phyloP scores from a whole-genome alignment of 306 rosid species.

The Cyclanthera cordifolia region DNA sequence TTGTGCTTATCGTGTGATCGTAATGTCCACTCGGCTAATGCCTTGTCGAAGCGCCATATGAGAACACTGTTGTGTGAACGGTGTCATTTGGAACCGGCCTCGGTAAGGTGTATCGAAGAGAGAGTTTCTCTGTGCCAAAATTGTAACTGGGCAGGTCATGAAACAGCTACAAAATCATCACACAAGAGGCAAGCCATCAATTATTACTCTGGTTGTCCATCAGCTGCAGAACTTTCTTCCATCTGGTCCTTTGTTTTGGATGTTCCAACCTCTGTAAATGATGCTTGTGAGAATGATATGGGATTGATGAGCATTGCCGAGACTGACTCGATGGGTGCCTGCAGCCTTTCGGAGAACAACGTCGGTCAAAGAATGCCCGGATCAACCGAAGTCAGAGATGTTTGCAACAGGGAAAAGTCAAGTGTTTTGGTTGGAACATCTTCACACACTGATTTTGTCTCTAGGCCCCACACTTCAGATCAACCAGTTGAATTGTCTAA shows the following conservation, averaged over 20 bases:
- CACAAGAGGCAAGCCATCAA: slow-evolving; percentile 72
- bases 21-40: slow-evolving; percentile 85
- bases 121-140: slow-evolving; percentile 80
- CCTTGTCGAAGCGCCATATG: slow-evolving; percentile 79
- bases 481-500: slow-evolving; percentile 32
- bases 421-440: slow-evolving; percentile 37
- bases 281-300: slow-evolving; percentile 74
- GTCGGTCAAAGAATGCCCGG: slow-evolving; percentile 25
- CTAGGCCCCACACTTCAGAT: slow-evolving; percentile 8
- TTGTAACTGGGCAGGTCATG: slow-evolving; percentile 88
- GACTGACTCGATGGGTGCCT: slow-evolving; percentile 26
- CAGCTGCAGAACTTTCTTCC: slow-evolving; percentile 76
- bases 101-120: slow-evolving; percentile 71
- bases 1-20: slow-evolving; percentile 91
- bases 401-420: slow-evolving; percentile 25
- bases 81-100: slow-evolving; percentile 67
- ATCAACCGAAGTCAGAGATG: slow-evolving; percentile 30
- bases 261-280: slow-evolving; percentile 42
- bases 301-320: slow-evolving; percentile 84
- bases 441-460: neutral
- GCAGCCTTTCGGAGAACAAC: slow-evolving; percentile 27
- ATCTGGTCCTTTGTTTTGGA: slow-evolving; percentile 75
- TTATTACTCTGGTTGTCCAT: slow-evolving; percentile 89
- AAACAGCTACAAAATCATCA: slow-evolving; percentile 34
- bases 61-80: slow-evolving; percentile 82